These are phyloP conservation scores for Mycena chlorophos DNA, from an alignment of 768 basidiomycete genomes.

Conservation along the genomic window DNA sequence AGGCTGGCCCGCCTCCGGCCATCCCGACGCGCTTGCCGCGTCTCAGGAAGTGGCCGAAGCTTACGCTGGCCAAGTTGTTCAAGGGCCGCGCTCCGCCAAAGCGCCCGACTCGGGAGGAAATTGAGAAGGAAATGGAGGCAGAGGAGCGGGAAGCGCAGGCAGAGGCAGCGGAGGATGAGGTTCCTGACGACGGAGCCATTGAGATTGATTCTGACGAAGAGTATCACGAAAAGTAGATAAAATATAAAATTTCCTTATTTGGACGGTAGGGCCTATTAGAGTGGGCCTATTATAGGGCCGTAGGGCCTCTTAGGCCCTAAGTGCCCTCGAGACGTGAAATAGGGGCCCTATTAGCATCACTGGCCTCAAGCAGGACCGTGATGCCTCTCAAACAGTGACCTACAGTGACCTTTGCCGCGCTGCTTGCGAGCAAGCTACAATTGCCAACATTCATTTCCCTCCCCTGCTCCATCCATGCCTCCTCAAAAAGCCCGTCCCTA, in stretches of 20 bases:
- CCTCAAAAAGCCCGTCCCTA: too few relatives aligned
- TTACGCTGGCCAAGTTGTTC: background rate
- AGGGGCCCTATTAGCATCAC: background rate
- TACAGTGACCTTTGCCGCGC: too few relatives aligned
- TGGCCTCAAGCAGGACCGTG: too few relatives aligned
- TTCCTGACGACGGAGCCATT: constrained; percentile 5
- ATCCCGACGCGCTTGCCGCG: background rate
- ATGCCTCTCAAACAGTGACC: too few relatives aligned
- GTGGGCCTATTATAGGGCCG: background rate
- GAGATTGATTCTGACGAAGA: constrained; percentile 12
- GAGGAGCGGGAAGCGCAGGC: constrained; percentile 1
- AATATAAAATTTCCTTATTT: background rate
- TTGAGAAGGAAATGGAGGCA: constrained; percentile 5
- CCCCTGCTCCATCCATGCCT: too few relatives aligned
- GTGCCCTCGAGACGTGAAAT: background rate
- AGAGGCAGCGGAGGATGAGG: constrained; percentile 2
- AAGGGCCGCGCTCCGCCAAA: background rate
- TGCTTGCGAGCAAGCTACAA: too few relatives aligned
- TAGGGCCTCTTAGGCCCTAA: background rate
- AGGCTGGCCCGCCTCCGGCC: too few relatives aligned
- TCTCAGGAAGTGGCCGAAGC: background rate
- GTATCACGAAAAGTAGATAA: background rate
- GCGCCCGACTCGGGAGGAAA: background rate
- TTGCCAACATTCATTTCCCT: too few relatives aligned
- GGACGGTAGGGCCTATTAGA: background rate